Base-by-base conservation (phyloP, 495 filamentous ascomycete species). In the Aspergillus funiculosus region DNA sequence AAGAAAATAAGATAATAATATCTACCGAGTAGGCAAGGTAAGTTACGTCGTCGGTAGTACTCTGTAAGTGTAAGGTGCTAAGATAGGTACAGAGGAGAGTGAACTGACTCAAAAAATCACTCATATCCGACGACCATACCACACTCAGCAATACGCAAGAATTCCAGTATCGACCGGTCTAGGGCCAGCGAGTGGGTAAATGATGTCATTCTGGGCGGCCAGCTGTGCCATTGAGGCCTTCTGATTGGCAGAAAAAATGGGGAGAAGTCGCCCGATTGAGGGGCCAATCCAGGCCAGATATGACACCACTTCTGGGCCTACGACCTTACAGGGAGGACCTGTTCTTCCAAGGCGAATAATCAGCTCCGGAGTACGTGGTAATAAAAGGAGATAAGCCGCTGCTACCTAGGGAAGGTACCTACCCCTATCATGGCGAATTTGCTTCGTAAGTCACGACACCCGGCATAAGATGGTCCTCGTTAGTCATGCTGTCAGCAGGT, bases 161-260 rank as follows among this genome's bases (percentile, higher is more conserved):
- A 50, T 50, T 35, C 24, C 17, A 17, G 24, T 28, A 59, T 63
- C 43, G 60, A 63, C 60, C 58, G 60, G 60, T 63, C 60, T 63
- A 57, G 52, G 55, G 50, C 55, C 38, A 42, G 11, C 13, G 30
- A 50, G 59, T 56, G 60, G 35, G 31, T 41, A 18, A 15, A 50
- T 61, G 61, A 64, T 54, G 53, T 64, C 59, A 60, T 48, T 28
- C 2, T 25, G 15, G 18, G 31, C 44, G 32, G n/a, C n/a, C n/a
- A n/a, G n/a, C n/a, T n/a, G n/a, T n/a, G 43, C 43, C 15, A 39
- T 34, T 39, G 17, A 25, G 24, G 41, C 47, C 43, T 43, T 26
- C 32, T 45, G 27, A 36, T 46, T 45, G 46, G 46, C 24, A n/a
- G 41, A 32, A 15, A 31, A 13, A 20, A 34, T 27, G 43, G 43